Conservation (phyloP, 306 rosid species). For the Boehmeria nivea region DNA sequence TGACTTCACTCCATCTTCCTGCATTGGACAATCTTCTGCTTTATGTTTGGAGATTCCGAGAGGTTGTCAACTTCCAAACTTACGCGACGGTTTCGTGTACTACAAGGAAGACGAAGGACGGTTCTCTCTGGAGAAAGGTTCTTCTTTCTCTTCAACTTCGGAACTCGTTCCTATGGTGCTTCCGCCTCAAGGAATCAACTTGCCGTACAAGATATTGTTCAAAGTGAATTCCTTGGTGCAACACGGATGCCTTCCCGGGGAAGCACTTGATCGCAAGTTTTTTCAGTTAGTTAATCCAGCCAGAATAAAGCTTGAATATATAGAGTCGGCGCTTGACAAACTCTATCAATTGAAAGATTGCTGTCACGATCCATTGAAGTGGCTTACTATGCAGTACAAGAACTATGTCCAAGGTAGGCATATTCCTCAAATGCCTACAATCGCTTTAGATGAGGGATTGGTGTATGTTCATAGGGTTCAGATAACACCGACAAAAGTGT, state of each 20-base stretch:
- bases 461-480: constrained; percentile 33
- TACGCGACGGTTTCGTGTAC: not conserved
- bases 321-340: constrained; percentile 35
- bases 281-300: constrained; percentile 33
- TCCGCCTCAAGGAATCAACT: constrained; percentile 20
- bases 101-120: constrained; percentile 21
- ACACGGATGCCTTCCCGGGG: constrained; percentile 34
- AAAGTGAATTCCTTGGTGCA: constrained; percentile 44
- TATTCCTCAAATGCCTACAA: constrained; percentile 21
- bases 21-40: constrained; percentile 24
- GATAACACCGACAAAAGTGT: constrained; percentile 33
- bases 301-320: constrained; percentile 1
- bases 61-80: constrained; percentile 14
- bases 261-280: constrained; percentile 28
- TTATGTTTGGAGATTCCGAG: constrained; percentile 28
- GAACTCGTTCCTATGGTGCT: constrained; percentile 32
- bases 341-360: constrained; percentile 27
- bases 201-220: constrained; percentile 36
- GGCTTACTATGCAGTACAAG: constrained; percentile 22
- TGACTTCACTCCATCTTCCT: constrained; percentile 35
- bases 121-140: constrained; percentile 5
- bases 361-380: constrained; percentile 39
- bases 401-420: not conserved
- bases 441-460: constrained; percentile 31
- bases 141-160: constrained; percentile 1